Evolutionary conservation across 78 protist species (phyloP).

Genomic region (Chrysochromulina parva): DNA sequence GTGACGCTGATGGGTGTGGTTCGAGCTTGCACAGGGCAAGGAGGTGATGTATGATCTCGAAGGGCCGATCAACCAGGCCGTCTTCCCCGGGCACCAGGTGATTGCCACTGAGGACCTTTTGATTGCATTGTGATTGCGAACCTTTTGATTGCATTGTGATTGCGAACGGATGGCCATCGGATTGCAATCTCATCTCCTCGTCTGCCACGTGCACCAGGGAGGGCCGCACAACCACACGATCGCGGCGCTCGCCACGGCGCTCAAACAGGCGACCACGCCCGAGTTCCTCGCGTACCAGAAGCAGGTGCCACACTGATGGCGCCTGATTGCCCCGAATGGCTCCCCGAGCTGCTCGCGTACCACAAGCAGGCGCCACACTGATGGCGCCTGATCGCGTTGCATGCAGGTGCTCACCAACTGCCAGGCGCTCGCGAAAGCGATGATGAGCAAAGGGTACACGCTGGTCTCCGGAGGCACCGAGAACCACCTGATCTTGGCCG

Average conservation of each 20-base stretch:
- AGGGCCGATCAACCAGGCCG: constrained; percentile 69
- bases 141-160: not conserved
- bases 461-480: constrained; percentile 78
- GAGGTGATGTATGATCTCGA: constrained; percentile 60
- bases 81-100: constrained; percentile 77
- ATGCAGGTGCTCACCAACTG: constrained; percentile 10
- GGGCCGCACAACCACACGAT: constrained; percentile 94
- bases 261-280: constrained; percentile 57
- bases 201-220: constrained; percentile 85
- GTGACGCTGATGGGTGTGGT: not conserved
- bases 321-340: not conserved
- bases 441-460: not conserved
- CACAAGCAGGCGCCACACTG: constrained; percentile 41
- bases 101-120: not conserved
- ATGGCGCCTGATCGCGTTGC: not conserved
- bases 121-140: not conserved
- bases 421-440: not conserved
- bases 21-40: constrained; percentile 1
- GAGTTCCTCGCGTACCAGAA: constrained; percentile 70
- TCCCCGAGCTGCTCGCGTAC: constrained; percentile 66
- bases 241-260: constrained; percentile 76
- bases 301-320: constrained; percentile 36
- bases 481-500: constrained; percentile 78
- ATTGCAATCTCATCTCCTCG: not conserved
- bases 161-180: not conserved